These are phyloP conservation scores for Suhomyces bokatorum DNA, from an alignment of 1,139 yeast genomes.

Conservation along the genomic window DNA sequence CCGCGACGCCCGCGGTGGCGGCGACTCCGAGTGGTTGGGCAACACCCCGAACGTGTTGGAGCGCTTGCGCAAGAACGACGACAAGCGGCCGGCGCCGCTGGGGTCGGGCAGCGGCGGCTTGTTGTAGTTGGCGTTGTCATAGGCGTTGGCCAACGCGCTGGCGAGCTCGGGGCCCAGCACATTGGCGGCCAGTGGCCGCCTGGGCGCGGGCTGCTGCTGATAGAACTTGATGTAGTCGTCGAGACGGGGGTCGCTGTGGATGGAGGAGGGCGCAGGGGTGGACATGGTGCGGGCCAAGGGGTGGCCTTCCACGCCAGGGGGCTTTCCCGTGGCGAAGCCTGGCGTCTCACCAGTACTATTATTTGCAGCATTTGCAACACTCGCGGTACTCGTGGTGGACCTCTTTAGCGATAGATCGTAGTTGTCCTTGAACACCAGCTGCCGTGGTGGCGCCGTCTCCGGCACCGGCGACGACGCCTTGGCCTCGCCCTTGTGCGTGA, in stretches of 20 bases:
- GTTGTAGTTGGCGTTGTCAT: slow-evolving; percentile 17
- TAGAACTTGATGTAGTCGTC: slow-evolving; percentile 58
- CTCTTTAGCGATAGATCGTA: slow-evolving; percentile 10
- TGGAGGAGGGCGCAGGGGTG: slow-evolving; percentile 16
- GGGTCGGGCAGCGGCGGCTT: slow-evolving; percentile 6
- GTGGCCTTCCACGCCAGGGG: neutral
- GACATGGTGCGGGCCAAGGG: slow-evolving; percentile 18
- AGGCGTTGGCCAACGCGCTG: slow-evolving; percentile 41
- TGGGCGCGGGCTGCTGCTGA: slow-evolving; percentile 33
- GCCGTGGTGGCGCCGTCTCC: slow-evolving; percentile 7
- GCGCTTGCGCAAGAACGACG: slow-evolving; percentile 32
- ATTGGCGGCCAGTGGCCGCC: slow-evolving; percentile 11
- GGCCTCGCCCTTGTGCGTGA: slow-evolving; percentile 14
- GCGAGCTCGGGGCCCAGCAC: slow-evolving; percentile 29
- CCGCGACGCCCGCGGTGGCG: slow-evolving; percentile 1
- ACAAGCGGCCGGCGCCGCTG: slow-evolving; percentile 19
- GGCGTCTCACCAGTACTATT: neutral
- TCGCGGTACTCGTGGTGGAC: neutral
- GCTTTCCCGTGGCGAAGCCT: too few species aligned
- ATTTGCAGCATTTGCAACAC: neutral
- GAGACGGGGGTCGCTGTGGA: slow-evolving; percentile 49
- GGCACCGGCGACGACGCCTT: neutral
- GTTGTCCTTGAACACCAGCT: slow-evolving; percentile 16
- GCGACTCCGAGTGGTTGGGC: slow-evolving; percentile 3
- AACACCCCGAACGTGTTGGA: slow-evolving; percentile 11